Conservation (phyloP, 768 basidiomycete genomes). For the Auricularia auricula-judae region DNA sequence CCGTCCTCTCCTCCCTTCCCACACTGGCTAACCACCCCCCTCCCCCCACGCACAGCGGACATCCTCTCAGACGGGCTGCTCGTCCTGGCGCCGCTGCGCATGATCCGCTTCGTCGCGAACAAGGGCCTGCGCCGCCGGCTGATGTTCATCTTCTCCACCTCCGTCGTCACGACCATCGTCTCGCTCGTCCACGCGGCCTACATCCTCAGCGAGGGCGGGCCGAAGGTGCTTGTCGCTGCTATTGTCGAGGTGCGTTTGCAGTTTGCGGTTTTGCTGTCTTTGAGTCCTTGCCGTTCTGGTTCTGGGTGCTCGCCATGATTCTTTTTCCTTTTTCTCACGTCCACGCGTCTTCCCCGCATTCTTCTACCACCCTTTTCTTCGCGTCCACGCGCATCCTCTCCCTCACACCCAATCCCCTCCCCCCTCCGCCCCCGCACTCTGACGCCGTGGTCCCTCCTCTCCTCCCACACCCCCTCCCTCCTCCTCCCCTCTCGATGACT, state of each 20-base stretch:
- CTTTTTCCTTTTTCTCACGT: no score
- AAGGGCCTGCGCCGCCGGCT: slow-evolving; percentile 28
- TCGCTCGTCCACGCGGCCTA: slow-evolving; percentile 33
- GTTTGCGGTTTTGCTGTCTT: not conserved
- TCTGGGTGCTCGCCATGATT: no score
- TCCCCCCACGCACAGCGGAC: slow-evolving; percentile 26
- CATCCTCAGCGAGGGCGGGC: slow-evolving; percentile 23
- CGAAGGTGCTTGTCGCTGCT: slow-evolving; percentile 23
- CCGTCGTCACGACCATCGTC: slow-evolving; percentile 36
- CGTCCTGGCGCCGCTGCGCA: slow-evolving; percentile 31
- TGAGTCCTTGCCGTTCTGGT: not conserved
- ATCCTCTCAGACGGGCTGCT: slow-evolving; percentile 34
- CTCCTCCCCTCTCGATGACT: no score
- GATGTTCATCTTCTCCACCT: slow-evolving; percentile 43
- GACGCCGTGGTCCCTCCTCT: no score
- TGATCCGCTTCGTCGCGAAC: slow-evolving; percentile 33
- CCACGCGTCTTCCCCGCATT: no score
- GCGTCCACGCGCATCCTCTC: no score
- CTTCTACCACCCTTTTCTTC: no score
- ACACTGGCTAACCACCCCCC: no score
- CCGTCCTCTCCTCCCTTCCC: no score
- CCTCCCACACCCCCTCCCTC: no score
- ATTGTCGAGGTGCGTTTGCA: slow-evolving; percentile 29
- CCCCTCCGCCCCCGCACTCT: no score
- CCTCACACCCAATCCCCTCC: no score